These are phyloP conservation scores for Dioscorea zingiberensis DNA, from an alignment of 106 monocot species.

Conservation along the genomic window DNA sequence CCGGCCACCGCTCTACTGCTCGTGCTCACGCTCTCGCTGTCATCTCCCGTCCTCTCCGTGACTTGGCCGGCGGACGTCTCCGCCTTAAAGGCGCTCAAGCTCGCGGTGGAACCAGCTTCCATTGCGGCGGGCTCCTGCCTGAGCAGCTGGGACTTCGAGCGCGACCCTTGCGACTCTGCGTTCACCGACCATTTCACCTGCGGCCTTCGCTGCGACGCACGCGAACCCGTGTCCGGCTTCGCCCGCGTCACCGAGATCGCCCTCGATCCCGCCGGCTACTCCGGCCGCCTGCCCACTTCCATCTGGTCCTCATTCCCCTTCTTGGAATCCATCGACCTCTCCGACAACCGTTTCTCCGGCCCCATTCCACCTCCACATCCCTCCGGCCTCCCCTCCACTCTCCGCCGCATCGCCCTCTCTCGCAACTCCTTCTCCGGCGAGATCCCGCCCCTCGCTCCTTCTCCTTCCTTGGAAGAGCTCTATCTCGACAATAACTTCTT, in stretches of 20 bases:
- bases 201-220: conserved; percentile 61
- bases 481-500: conserved; percentile 44
- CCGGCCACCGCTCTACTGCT: not conserved
- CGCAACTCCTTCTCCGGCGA: conserved; percentile 56
- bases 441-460: conserved; percentile 23
- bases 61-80: not conserved
- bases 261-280: conserved; percentile 58
- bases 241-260: conserved; percentile 55
- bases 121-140: conserved; percentile 54
- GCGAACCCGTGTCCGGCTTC: conserved; percentile 15
- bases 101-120: conserved; percentile 28
- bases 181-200: conserved; percentile 55
- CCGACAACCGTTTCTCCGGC: conserved; percentile 55
- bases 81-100: conserved; percentile 32
- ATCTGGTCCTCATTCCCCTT: conserved; percentile 44
- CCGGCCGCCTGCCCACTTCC: conserved; percentile 34
- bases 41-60: not conserved
- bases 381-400: conserved; percentile 7
- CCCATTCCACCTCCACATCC: conserved; percentile 19
- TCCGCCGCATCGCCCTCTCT: conserved; percentile 58
- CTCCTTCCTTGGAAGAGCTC: conserved; percentile 33
- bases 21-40: not conserved
- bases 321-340: conserved; percentile 42
- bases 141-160: conserved; percentile 62
- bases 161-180: conserved; percentile 62